phyloP scores from a whole-genome alignment of 768 basidiomycete genomes.

The Mrakia gelida region DNA sequence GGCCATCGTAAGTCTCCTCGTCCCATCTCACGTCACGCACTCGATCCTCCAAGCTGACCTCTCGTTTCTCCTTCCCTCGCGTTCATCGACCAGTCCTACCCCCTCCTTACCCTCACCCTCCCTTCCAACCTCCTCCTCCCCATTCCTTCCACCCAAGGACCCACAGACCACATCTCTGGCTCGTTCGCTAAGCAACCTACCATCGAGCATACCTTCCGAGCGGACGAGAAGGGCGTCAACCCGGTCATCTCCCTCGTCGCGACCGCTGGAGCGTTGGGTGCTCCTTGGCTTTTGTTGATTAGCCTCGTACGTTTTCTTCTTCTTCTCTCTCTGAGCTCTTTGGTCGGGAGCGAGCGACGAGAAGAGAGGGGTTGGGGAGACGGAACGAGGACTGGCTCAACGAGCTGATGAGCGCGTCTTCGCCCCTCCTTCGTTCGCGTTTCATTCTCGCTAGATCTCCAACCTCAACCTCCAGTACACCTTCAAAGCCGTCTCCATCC shows the following conservation, averaged over 20 bases:
- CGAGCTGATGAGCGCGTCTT: too few species aligned
- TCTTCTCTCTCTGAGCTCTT: too few species aligned
- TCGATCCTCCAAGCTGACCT: background rate
- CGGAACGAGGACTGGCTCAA: too few species aligned
- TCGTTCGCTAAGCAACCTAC: conserved; percentile 18
- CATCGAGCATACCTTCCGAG: conserved; percentile 30
- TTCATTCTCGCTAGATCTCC: conserved; percentile 2
- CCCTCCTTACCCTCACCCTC: conserved; percentile 28
- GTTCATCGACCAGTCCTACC: conserved; percentile 17
- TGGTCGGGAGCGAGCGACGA: too few species aligned
- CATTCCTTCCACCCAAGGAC: background rate
- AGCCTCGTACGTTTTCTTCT: conserved; percentile 11
- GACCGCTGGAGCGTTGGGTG: conserved; percentile 10
- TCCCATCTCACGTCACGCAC: background rate
- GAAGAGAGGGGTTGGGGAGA: too few species aligned
- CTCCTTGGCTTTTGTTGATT: conserved; percentile 25
- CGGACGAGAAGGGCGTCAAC: conserved; percentile 29
- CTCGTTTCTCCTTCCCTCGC: background rate
- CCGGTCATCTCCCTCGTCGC: conserved; percentile 16
- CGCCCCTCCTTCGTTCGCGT: background rate
- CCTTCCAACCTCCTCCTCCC: conserved; percentile 12
- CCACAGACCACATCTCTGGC: conserved; percentile 11
- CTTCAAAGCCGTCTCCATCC: conserved; percentile 1
- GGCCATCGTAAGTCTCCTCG: conserved; percentile 21
- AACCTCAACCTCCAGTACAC: conserved; percentile 18